A percentile compares a stretch with the other conserved stretches of the same genome.
These are phyloP conservation scores for Phialophora verrucosa DNA, from an alignment of 2,329 filamentous ascomycete genomes.

Conservation along the genomic window DNA sequence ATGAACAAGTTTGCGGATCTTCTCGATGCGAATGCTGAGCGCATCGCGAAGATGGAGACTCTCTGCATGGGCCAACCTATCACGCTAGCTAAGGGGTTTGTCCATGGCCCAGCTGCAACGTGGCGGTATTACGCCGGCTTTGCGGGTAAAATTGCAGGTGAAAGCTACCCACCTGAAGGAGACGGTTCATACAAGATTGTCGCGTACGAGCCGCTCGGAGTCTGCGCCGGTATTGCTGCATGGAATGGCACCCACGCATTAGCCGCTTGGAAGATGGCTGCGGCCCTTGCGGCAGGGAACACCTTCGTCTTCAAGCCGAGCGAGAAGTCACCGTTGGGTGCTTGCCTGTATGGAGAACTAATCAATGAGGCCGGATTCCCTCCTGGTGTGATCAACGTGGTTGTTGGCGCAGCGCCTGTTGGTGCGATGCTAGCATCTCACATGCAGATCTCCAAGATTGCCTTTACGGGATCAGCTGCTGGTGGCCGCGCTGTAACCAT, in stretches of 20 bases:
- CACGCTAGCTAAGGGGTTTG: conserved; percentile 54
- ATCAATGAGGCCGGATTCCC: conserved; percentile 77
- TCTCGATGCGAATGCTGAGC: conserved; percentile 67
- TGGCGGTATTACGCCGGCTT: conserved; percentile 77
- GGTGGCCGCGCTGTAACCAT: conserved; percentile 49
- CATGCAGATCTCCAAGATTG: conserved; percentile 51
- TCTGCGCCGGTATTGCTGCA: conserved; percentile 77
- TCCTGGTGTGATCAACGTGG: conserved; percentile 64
- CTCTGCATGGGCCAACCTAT: conserved; percentile 84
- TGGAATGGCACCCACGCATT: conserved; percentile 80
- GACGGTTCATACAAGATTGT: conserved; percentile 41
- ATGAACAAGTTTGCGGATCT: conserved; percentile 56
- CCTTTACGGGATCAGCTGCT: conserved; percentile 49
- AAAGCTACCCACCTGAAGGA: conserved; percentile 55
- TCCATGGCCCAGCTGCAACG: conserved; percentile 25
- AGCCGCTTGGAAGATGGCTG: conserved; percentile 70
- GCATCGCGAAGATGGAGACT: conserved; percentile 70
- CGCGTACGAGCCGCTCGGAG: conserved; percentile 56
- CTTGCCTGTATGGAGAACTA: conserved; percentile 66
- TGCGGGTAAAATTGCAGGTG: conserved; percentile 78
- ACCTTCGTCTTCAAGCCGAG: conserved; percentile 63
- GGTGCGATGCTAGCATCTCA: conserved; percentile 47
- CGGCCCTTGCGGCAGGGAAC: conserved; percentile 62
- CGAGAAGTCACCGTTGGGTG: conserved; percentile 63
- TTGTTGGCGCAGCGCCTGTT: conserved; percentile 42